These are phyloP conservation scores for Chaetothyriales sp. DNA, from an alignment of 2,329 filamentous ascomycete genomes.

Conservation along the genomic window DNA sequence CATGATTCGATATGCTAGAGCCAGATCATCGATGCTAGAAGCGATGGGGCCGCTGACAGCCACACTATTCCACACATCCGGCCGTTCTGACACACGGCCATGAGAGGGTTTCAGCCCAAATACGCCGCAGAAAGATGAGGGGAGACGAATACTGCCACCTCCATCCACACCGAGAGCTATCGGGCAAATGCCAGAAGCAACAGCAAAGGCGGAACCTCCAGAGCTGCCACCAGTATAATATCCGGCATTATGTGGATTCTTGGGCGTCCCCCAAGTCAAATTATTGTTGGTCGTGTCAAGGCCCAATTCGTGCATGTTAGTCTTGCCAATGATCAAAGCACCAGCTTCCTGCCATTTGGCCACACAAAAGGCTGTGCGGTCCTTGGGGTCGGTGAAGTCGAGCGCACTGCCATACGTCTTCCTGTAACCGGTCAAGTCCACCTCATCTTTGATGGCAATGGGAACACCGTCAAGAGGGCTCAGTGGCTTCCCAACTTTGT, in stretches of 20 bases:
- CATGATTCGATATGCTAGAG: constrained; percentile 69
- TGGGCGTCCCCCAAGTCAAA: constrained; percentile 54
- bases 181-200: constrained; percentile 57
- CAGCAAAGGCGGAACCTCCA: constrained; percentile 56
- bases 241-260: constrained; percentile 58
- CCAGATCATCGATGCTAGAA: constrained; percentile 59
- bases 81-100: constrained; percentile 43
- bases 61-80: constrained; percentile 46
- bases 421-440: constrained; percentile 54
- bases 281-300: constrained; percentile 77
- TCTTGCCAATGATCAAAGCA: constrained; percentile 59
- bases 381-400: constrained; percentile 35
- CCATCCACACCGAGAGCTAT: constrained; percentile 61
- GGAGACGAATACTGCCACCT: constrained; percentile 61
- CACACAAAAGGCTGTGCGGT: constrained; percentile 53
- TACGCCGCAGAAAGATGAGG: constrained; percentile 58
- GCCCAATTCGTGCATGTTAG: constrained; percentile 67
- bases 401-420: constrained; percentile 50
- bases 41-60: constrained; percentile 63
- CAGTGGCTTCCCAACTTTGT: constrained; percentile 48
- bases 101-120: constrained; percentile 72
- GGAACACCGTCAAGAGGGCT: constrained; percentile 68
- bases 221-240: constrained; percentile 76
- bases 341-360: constrained; percentile 57
- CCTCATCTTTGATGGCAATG: constrained; percentile 70